phyloP scores from a whole-genome alignment of 2,329 filamentous ascomycete species.

The Pseudogymnoascus sp. region DNA sequence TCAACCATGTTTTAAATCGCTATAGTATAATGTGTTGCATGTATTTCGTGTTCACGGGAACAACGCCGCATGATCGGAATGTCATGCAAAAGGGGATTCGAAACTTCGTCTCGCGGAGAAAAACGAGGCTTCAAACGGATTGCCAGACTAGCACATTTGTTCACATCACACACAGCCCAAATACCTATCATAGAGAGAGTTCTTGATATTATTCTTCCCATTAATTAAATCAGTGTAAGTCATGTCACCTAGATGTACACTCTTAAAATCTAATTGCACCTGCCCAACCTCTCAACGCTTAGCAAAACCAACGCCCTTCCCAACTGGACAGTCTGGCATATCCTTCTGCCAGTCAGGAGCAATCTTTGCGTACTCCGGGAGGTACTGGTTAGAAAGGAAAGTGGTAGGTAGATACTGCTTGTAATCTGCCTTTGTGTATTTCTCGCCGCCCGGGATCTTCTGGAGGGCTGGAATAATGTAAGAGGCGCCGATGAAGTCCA shows the following conservation, averaged over 20 bases:
- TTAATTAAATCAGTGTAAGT: background rate
- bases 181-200: background rate
- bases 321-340: constrained; percentile 23
- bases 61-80: background rate
- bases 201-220: background rate
- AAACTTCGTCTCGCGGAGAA: background rate
- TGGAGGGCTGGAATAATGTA: constrained; percentile 69
- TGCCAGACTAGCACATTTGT: background rate
- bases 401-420: constrained; percentile 24
- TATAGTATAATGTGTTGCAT: background rate
- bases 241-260: constrained; percentile 1
- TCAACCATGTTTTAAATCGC: background rate
- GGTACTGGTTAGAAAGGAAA: constrained; percentile 26
- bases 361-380: constrained; percentile 28
- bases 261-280: background rate
- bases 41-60: background rate
- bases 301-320: constrained; percentile 20
- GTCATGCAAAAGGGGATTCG: too few species aligned
- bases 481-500: constrained; percentile 62
- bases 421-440: constrained; percentile 25
- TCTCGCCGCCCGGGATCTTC: constrained; percentile 20
- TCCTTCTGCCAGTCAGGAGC: constrained; percentile 21
- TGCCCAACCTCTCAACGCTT: background rate
- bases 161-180: background rate
- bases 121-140: background rate